Conservation (phyloP, 2,329 filamentous ascomycete genomes). For the Hortaea sp. region DNA sequence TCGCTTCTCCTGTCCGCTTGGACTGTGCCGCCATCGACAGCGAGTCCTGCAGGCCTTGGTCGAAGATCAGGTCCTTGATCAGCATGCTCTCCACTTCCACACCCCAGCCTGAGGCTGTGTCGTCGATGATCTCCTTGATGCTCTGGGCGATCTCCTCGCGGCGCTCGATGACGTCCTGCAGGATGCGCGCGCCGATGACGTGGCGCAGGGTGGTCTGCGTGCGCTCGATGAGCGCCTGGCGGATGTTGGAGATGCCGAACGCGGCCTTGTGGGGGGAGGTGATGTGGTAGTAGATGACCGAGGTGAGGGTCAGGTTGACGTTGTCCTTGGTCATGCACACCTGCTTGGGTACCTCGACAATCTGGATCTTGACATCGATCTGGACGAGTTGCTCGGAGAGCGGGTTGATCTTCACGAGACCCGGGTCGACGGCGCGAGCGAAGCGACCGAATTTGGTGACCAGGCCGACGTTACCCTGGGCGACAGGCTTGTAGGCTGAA, state of each 20-base stretch:
- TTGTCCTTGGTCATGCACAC: slow-evolving; percentile 99
- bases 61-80: slow-evolving; percentile 98
- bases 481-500: slow-evolving; percentile 40
- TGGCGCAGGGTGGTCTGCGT: slow-evolving; percentile 96
- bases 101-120: slow-evolving; percentile 88
- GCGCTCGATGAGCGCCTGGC: slow-evolving; percentile 91
- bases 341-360: slow-evolving; percentile 90
- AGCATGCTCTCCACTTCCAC: slow-evolving; percentile 96
- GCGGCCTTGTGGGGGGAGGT: slow-evolving; percentile 90
- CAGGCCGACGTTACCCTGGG: slow-evolving; percentile 87
- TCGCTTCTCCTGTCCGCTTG: slow-evolving; percentile 96
- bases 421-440: slow-evolving; percentile 90
- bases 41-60: slow-evolving; percentile 85
- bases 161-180: slow-evolving; percentile 97
- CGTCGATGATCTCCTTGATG: slow-evolving; percentile 59
- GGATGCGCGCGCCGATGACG: slow-evolving; percentile 85
- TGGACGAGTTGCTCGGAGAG: slow-evolving; percentile 81
- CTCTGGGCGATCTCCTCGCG: slow-evolving; percentile 93
- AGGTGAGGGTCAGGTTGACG: slow-evolving; percentile 84
- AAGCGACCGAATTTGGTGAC: slow-evolving; percentile 94
- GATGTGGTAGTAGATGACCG: slow-evolving; percentile 99
- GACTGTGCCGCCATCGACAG: slow-evolving; percentile 97
- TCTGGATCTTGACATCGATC: slow-evolving; percentile 98
- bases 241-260: slow-evolving; percentile 90
- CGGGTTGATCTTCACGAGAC: slow-evolving; percentile 94